These are phyloP conservation scores for Fusarium nodosum DNA, from an alignment of 2,329 filamentous ascomycete genomes.

Conservation along the genomic window DNA sequence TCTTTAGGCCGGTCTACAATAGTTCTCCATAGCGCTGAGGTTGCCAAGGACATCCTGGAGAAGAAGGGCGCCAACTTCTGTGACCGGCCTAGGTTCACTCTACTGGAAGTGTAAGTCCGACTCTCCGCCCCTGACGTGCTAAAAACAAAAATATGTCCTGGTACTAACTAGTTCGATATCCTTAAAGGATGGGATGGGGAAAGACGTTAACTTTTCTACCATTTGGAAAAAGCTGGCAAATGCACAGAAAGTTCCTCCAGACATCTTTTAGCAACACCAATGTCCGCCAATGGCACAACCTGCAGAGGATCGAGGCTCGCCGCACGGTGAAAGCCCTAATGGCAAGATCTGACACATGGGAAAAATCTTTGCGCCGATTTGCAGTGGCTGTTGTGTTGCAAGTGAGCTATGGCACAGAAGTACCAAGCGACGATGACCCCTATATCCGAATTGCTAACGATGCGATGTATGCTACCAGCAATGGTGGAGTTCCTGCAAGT, in stretches of 20 bases:
- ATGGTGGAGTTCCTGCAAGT: slow-evolving; percentile 51
- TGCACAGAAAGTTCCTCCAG: slow-evolving; percentile 61
- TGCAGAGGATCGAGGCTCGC: slow-evolving; percentile 47
- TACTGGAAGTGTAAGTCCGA: slow-evolving; percentile 53
- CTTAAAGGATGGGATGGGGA: slow-evolving; percentile 60
- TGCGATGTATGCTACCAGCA: slow-evolving; percentile 52
- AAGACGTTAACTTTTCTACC: slow-evolving; percentile 62
- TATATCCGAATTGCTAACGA: slow-evolving; percentile 52
- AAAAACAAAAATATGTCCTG: not conserved
- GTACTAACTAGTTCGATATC: slow-evolving; percentile 9
- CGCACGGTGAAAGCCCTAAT: slow-evolving; percentile 44
- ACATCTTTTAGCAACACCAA: slow-evolving; percentile 57
- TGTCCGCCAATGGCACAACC: slow-evolving; percentile 47
- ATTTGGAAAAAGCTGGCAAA: slow-evolving; percentile 57
- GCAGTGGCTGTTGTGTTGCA: slow-evolving; percentile 53
- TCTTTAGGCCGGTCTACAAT: slow-evolving; percentile 52
- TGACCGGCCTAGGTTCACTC: slow-evolving; percentile 60
- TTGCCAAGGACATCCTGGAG: slow-evolving; percentile 60
- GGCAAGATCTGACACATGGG: slow-evolving; percentile 41
- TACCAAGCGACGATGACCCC: slow-evolving; percentile 49
- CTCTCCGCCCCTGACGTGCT: not conserved
- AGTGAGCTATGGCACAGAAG: slow-evolving; percentile 52
- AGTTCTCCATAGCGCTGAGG: slow-evolving; percentile 48
- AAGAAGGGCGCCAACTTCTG: slow-evolving; percentile 60
- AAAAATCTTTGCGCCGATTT: slow-evolving; percentile 49